Percentiles rank a stretch among this genome's conserved stretches.
phyloP scores from a whole-genome alignment of 1,139 yeast genomes.

The Kurtzmaniella quercitrusa region DNA sequence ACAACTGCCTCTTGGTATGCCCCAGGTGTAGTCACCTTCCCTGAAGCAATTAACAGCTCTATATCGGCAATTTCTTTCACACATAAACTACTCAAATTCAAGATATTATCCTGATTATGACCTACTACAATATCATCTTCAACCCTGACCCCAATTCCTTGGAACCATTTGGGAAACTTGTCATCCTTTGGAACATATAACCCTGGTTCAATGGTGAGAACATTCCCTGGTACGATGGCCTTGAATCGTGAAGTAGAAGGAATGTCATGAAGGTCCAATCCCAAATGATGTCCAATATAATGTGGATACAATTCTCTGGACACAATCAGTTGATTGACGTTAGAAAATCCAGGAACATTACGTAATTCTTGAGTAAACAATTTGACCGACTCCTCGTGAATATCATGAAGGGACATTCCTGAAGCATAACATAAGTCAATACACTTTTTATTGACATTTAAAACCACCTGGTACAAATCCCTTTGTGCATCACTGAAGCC shows the following conservation, averaged over 20 bases:
- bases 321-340: constrained; percentile 48
- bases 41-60: constrained; percentile 57
- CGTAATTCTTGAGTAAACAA: constrained; percentile 59
- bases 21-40: constrained; percentile 47
- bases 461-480: constrained; percentile 84
- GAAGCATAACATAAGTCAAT: constrained; percentile 60
- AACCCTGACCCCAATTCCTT: constrained; percentile 89
- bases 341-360: constrained; percentile 62
- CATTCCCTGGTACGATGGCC: constrained; percentile 57
- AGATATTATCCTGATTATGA: constrained; percentile 46
- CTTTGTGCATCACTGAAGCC: constrained; percentile 73
- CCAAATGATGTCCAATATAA: constrained; percentile 92
- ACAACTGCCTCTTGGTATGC: constrained; percentile 45
- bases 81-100: constrained; percentile 70
- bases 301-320: constrained; percentile 75
- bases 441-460: constrained; percentile 76
- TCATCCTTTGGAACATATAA: constrained; percentile 71
- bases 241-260: constrained; percentile 55
- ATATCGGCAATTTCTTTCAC: constrained; percentile 80
- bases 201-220: constrained; percentile 93
- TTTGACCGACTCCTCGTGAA: constrained; percentile 67
- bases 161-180: constrained; percentile 73
- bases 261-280: constrained; percentile 87
- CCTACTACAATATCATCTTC: constrained; percentile 92
- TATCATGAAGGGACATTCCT: constrained; percentile 60